These are phyloP conservation scores for Leucoagaricus sp. DNA, from an alignment of 1,284 basidiomycete species.

Conservation along the genomic window DNA sequence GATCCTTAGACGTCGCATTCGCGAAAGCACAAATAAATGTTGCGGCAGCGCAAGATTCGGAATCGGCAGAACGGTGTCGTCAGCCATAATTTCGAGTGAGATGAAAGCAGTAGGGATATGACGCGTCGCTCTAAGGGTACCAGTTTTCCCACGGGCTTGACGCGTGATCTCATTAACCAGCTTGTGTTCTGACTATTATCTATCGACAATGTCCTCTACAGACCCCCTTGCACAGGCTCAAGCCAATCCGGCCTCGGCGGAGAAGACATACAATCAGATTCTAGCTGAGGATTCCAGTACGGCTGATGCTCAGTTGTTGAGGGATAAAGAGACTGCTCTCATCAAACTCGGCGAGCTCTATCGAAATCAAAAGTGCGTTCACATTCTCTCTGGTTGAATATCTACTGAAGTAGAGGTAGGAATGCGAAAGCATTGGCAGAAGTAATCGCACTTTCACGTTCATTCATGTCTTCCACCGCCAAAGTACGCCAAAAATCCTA, in stretches of 20 bases:
- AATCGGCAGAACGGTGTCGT: too few relatives aligned
- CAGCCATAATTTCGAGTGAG: too few relatives aligned
- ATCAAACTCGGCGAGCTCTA: conserved; percentile 89
- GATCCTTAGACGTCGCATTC: too few relatives aligned
- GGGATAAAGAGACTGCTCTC: conserved; percentile 87
- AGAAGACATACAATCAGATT: conserved; percentile 71
- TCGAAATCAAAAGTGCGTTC: conserved; percentile 79
- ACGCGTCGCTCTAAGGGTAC: conserved; percentile 6
- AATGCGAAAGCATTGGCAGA: conserved; percentile 86
- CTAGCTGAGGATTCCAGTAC: conserved; percentile 31
- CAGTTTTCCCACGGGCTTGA: conserved; percentile 9
- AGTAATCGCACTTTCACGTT: conserved; percentile 84
- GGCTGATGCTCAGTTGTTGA: conserved; percentile 53
- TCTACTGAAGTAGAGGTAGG: conserved; percentile 39
- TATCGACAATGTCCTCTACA: conserved; percentile 24
- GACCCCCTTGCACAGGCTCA: conserved; percentile 50
- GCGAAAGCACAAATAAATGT: too few relatives aligned
- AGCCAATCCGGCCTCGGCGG: conserved; percentile 53
- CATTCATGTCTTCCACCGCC: conserved; percentile 93
- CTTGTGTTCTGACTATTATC: neutral
- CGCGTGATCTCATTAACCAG: conserved; percentile 2
- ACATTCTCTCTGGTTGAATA: neutral
- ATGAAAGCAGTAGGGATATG: too few relatives aligned
- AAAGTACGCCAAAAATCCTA: conserved; percentile 66
- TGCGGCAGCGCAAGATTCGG: too few relatives aligned